Evolutionary conservation across 306 rosid species (phyloP).

Genomic region (Gleditsia sinensis): DNA sequence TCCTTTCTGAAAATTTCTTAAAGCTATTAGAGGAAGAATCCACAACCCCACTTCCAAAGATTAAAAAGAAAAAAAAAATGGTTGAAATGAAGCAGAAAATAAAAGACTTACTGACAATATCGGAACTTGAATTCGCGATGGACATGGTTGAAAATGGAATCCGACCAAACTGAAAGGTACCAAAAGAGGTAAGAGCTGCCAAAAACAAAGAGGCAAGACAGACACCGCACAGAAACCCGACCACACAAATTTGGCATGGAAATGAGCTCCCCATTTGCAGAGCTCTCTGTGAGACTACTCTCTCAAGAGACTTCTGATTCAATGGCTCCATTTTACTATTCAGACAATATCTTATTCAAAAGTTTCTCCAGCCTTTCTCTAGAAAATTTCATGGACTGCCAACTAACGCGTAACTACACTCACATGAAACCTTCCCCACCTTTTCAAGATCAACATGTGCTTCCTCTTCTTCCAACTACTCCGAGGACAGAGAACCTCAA

Average conservation of each 20-base stretch:
- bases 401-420: slow-evolving; percentile 44
- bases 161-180: slow-evolving; percentile 58
- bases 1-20: not conserved
- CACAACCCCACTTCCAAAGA: not conserved
- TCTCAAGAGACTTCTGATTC: slow-evolving; percentile 69
- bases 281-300: slow-evolving; percentile 75
- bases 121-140: slow-evolving; percentile 48
- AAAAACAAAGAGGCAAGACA: slow-evolving; percentile 71
- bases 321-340: slow-evolving; percentile 47
- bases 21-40: no score
- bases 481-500: slow-evolving; percentile 20
- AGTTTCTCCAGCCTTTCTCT: slow-evolving; percentile 24
- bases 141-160: slow-evolving; percentile 55
- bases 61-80: not conserved
- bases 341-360: not conserved
- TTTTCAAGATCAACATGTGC: slow-evolving; percentile 29
- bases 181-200: slow-evolving; percentile 76
- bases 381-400: no score
- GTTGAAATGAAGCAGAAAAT: not conserved
- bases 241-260: slow-evolving; percentile 87
- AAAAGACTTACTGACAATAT: slow-evolving; percentile 51
- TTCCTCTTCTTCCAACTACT: slow-evolving; percentile 32
- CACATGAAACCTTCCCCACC: slow-evolving; percentile 43
- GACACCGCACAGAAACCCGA: slow-evolving; percentile 82
- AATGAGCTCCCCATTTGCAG: slow-evolving; percentile 82